Conservation (phyloP, 768 basidiomycete genomes). For the Dioszegia hungarica region DNA sequence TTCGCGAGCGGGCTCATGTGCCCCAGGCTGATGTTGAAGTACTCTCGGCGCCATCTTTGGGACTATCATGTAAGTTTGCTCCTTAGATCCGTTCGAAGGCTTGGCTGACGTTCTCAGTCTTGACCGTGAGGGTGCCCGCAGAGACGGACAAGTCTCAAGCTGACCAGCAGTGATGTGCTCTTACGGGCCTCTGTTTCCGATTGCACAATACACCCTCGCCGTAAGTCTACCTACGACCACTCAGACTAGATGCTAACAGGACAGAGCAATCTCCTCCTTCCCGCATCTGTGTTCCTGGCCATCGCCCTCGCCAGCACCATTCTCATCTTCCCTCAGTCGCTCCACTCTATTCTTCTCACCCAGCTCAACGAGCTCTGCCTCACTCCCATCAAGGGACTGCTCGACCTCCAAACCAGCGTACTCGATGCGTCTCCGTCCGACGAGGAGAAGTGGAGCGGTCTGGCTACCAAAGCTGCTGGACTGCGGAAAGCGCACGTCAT, state of each 20-base stretch:
- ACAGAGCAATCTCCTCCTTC: slow-evolving; percentile 50
- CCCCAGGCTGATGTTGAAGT: neutral
- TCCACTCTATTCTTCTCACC: slow-evolving; percentile 50
- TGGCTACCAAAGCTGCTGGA: slow-evolving; percentile 21
- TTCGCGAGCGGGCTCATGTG: neutral
- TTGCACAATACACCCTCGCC: slow-evolving; percentile 52
- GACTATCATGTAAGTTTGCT: neutral
- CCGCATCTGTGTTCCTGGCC: slow-evolving; percentile 54
- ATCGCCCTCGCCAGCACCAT: slow-evolving; percentile 54
- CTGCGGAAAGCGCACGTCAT: slow-evolving; percentile 28
- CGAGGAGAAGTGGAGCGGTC: slow-evolving; percentile 24
- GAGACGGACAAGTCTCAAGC: too few relatives aligned
- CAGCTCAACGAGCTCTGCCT: slow-evolving; percentile 40
- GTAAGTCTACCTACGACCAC: slow-evolving; percentile 17
- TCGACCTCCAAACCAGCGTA: slow-evolving; percentile 37
- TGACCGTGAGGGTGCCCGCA: neutral
- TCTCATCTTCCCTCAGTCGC: slow-evolving; percentile 57
- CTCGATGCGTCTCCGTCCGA: slow-evolving; percentile 30
- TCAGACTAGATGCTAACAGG: neutral
- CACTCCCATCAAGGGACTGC: slow-evolving; percentile 25
- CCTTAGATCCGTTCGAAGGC: neutral
- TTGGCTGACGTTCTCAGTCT: neutral
- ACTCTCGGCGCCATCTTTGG: neutral
- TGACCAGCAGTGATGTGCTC: slow-evolving; percentile 46
- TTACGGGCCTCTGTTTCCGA: slow-evolving; percentile 57